Base-by-base conservation (phyloP, 441 rosid species). In the Cnidoscolus chayamansa region DNA sequence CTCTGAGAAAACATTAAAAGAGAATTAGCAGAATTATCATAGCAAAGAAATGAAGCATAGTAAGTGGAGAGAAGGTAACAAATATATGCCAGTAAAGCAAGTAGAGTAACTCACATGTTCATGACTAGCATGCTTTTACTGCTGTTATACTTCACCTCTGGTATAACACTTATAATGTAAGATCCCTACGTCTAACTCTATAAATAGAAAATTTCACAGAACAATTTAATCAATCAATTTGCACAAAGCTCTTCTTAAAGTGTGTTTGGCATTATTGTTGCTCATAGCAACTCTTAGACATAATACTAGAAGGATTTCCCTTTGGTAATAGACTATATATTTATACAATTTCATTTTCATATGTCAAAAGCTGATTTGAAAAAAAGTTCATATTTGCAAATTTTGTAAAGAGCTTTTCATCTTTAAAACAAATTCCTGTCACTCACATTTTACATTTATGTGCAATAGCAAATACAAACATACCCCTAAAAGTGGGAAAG, bases 1-100 rank as follows among this genome's bases (percentile, higher is more conserved):
- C 83, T 92, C 96, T 95, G 79, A 62, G 74, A 50, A 76, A 73
- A 72, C 43, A 81, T 2, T 31, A 37, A 59, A 45, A 70, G 65
- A 75, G 65, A 67, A 70, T 77, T 55, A 82, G 69, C 63, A 12
- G 48, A 13, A 0, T 12, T 10, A 25, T 50, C 25, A 20, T 35
- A 13, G 59, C 2, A 53, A 37, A 19, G 40, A 58, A 12, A 50
- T 3, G 43, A 66, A 66, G 51, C 51, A 65, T 15, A 55, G 8
- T 13, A 49, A 25, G 0, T 32, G 67, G 16, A 2, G 43, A n/a
- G 0, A 37, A 7, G 37, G 12, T 57, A 64, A 19, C 16, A 45
- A 45, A 7, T 25, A 25, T 25, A 25, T 25, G 25, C 25, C 25
- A 25, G 25, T 25, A 25, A 25, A 25, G 25, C 25, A 25, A 25